A percentile compares a stretch with the other conserved stretches of the same genome.
These are phyloP conservation scores for Trichoderma orchidacearum DNA, from an alignment of 495 filamentous ascomycete genomes.

Conservation along the genomic window DNA sequence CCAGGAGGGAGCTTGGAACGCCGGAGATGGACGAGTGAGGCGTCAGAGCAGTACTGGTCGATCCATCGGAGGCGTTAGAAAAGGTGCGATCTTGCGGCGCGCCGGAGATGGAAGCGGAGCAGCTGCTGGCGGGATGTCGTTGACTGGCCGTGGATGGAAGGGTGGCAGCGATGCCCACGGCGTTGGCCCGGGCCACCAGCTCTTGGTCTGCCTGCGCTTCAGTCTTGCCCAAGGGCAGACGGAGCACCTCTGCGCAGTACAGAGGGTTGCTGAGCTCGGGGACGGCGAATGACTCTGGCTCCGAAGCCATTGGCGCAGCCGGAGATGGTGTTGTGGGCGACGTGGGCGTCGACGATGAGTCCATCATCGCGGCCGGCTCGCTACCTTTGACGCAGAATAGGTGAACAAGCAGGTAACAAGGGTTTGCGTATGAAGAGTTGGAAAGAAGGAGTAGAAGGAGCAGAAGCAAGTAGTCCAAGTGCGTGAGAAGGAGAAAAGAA, in stretches of 20 bases:
- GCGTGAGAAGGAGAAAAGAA: not conserved
- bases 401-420: no score
- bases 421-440: not conserved
- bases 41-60: conserved; percentile 18
- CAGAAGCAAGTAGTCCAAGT: not conserved
- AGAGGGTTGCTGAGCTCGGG: conserved; percentile 27
- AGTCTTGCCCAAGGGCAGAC: conserved; percentile 16
- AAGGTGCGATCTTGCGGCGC: conserved; percentile 18
- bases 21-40: conserved; percentile 18
- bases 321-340: not conserved
- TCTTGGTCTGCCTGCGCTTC: conserved; percentile 25
- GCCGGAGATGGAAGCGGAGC: conserved; percentile 17
- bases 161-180: conserved; percentile 26
- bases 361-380: not conserved
- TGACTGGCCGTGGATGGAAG: conserved; percentile 12
- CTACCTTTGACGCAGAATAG: no score
- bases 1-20: conserved; percentile 3
- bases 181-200: conserved; percentile 22
- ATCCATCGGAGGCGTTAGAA: conserved; percentile 21
- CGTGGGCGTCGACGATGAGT: not conserved
- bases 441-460: not conserved
- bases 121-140: conserved; percentile 13
- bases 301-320: not conserved
- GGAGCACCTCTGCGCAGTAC: conserved; percentile 30
- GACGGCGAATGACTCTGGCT: not conserved